Evolutionary conservation across 2,329 filamentous ascomycete genomes (phyloP).

Genomic region (Scedosporium dehoogii): DNA sequence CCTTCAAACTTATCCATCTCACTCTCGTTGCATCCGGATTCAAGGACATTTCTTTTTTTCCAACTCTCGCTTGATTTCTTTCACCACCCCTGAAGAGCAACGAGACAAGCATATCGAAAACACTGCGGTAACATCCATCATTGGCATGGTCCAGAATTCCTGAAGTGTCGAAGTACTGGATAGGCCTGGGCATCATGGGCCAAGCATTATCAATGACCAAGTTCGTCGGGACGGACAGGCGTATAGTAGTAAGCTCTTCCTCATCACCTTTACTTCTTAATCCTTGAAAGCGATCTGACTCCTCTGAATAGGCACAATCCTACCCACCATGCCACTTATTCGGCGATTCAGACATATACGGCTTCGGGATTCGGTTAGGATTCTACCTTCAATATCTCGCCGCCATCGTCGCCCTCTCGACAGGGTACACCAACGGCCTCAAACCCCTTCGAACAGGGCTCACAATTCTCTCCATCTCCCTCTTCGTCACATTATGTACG

Average conservation of each 20-base stretch:
- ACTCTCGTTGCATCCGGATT: background rate
- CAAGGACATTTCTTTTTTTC: too few relatives aligned
- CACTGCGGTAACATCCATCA: background rate
- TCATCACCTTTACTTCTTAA: background rate
- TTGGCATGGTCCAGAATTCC: background rate
- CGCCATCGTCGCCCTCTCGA: constrained; percentile 2
- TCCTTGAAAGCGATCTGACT: background rate
- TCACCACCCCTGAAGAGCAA: background rate
- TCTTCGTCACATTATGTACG: background rate
- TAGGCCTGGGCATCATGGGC: background rate
- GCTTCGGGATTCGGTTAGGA: constrained; percentile 7
- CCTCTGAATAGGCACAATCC: constrained; percentile 24
- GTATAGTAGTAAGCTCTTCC: background rate
- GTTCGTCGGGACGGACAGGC: background rate
- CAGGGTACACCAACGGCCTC: background rate
- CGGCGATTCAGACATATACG: constrained; percentile 8
- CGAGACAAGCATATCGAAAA: background rate
- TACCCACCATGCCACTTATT: constrained; percentile 6
- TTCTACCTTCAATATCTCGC: constrained; percentile 8
- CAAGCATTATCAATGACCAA: constrained; percentile 2
- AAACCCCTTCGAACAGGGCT: background rate
- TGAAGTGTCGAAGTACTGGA: too few relatives aligned
- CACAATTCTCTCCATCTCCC: background rate
- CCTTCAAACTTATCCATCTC: background rate
- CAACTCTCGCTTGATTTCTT: background rate